Evolutionary conservation across 192 early-diverging fungal species (phyloP).

Genomic region (Coemansia sp.): DNA sequence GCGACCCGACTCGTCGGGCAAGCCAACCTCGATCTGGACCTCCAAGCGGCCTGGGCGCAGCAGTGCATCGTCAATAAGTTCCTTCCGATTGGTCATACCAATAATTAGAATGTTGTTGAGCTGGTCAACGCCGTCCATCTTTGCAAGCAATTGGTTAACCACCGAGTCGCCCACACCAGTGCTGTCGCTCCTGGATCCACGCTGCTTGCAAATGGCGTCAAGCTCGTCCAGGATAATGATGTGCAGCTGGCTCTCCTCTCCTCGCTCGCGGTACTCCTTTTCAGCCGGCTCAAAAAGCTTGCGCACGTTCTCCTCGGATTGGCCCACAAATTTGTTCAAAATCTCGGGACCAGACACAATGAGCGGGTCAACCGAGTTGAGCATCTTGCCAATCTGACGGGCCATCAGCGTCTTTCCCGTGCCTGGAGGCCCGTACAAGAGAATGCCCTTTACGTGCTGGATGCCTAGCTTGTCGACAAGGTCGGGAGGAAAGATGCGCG

Average conservation of each 20-base stretch:
- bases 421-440: constrained; percentile 90
- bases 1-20: constrained; percentile 91
- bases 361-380: constrained; percentile 89
- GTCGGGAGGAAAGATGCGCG: constrained; percentile 91
- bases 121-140: constrained; percentile 99
- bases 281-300: constrained; percentile 96
- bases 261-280: constrained; percentile 89
- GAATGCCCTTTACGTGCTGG: constrained; percentile 93
- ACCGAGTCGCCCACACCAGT: constrained; percentile 96
- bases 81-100: constrained; percentile 97
- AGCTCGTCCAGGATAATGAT: constrained; percentile 99
- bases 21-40: constrained; percentile 93
- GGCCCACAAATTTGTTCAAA: constrained; percentile 94
- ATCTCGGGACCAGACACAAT: constrained; percentile 97
- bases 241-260: constrained; percentile 87
- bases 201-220: constrained; percentile 98
- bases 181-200: constrained; percentile 85
- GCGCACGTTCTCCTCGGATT: constrained; percentile 94
- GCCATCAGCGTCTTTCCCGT: constrained; percentile 99
- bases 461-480: constrained; percentile 95
- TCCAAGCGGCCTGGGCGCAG: constrained; percentile 93
- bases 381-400: constrained; percentile 98
- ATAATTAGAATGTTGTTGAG: constrained; percentile 97
- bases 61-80: constrained; percentile 98
- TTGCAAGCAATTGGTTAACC: constrained; percentile 95